Conservation (phyloP, 768 basidiomycete species). For the Rhodotorula diobovata region DNA sequence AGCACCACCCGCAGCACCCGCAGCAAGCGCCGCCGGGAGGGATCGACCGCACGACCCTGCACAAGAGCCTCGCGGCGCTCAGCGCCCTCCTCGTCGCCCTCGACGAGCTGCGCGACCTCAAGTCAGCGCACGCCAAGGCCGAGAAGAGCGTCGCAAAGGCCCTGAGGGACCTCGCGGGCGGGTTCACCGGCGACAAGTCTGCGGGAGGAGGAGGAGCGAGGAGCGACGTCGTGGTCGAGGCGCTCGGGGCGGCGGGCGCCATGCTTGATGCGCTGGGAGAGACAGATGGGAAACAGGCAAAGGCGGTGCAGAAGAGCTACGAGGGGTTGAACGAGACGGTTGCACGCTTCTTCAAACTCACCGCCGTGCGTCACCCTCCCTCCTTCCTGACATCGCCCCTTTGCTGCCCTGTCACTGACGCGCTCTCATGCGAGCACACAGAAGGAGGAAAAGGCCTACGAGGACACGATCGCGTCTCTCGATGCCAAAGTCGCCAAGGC, state of each 20-base stretch:
- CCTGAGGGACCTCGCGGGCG: conserved; percentile 22
- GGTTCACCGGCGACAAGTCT: conserved; percentile 15
- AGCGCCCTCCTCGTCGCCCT: conserved; percentile 34
- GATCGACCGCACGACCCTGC: conserved; percentile 35
- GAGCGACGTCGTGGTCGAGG: conserved; percentile 13
- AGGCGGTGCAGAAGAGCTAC: conserved; percentile 34
- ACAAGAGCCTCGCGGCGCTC: conserved; percentile 26
- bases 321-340: conserved; percentile 34
- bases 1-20: neutral
- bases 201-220: neutral
- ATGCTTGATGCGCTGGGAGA: conserved; percentile 31
- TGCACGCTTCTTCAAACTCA: conserved; percentile 28
- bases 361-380: conserved; percentile 16
- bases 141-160: conserved; percentile 23
- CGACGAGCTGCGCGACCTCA: conserved; percentile 31
- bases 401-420: no score
- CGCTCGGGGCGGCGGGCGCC: neutral
- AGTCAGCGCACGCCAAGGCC: conserved; percentile 12
- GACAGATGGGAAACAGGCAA: conserved; percentile 20
- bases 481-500: conserved; percentile 37
- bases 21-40: neutral
- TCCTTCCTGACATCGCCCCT: neutral
- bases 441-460: conserved; percentile 37
- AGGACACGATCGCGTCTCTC: conserved; percentile 31
- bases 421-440: neutral